Base-by-base conservation (phyloP, 2,329 filamentous ascomycete genomes). In the Rutstroemia sp. region DNA sequence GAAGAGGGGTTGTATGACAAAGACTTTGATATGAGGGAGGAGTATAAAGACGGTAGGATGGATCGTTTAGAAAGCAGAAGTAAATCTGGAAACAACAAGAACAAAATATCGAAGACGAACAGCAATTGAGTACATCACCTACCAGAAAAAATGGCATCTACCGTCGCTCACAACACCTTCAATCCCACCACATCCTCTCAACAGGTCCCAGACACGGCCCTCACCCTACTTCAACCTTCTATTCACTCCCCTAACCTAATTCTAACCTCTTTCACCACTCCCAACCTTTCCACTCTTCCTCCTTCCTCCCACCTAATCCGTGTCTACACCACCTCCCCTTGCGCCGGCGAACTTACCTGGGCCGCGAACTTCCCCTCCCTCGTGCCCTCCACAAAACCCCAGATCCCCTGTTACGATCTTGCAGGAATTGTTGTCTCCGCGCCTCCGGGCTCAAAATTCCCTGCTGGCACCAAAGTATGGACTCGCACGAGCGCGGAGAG, bases 341-440 rank as follows among this genome's bases (percentile, higher is more conserved):
- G 46, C 12, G 17, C 53, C 0, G 47, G 47, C 27, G 53, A 55
- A 25, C 53, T 55, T 12, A 14, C 12, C 25, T 55, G 53, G 53
- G 16, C 46, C 5, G 37, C 37, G 9, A 19, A 50, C 9, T 3
- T 55, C 46, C 12, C 53, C 53, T 5, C 23, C 10, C 16, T 50
- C 21, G 7, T 21, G 4, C 5, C 37, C n/a, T 9, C 46, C 0
- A 2, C 14, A 2, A 50, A 44, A 2, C 10, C 44, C 0, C 46
- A 50, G 34, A 8, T 55, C 4, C 53, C 53, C 0, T 55, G 53
- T 5, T 55, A 45, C 38, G 53, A 55, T 9, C 46, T 55, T 38
- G 42, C 53, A 0, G 53, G 53, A 0, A 44, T 16, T 1, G 53
- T 55, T 2, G 5, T 50, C 1, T n/a, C 14, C 2, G 34, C 46